These are phyloP conservation scores for Dalbergia oliveri DNA, from an alignment of 306 rosid species.

Conservation along the genomic window DNA sequence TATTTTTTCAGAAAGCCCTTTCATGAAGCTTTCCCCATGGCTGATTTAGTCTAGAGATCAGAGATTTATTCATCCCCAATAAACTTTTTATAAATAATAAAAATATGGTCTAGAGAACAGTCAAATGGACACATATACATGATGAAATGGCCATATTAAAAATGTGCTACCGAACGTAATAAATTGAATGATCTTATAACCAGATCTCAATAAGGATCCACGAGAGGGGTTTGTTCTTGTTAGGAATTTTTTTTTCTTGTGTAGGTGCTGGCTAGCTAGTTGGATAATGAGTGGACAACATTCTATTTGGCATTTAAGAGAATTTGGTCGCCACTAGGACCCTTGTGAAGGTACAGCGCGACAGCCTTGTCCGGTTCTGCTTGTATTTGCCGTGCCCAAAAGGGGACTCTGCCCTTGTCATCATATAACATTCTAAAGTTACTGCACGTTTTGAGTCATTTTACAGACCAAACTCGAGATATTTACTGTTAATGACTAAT, in stretches of 20 bases:
- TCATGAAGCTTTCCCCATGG: not conserved
- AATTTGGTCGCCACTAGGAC: not conserved
- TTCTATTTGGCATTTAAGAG: slow-evolving; percentile 7
- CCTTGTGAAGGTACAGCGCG: not conserved
- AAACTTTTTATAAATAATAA: too few species aligned
- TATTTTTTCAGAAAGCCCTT: slow-evolving; percentile 8
- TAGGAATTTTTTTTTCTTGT: not conserved
- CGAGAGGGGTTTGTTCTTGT: not conserved
- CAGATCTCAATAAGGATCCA: slow-evolving; percentile 15
- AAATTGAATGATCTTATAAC: slow-evolving; percentile 28
- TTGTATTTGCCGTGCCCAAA: not conserved
- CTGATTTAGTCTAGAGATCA: not conserved
- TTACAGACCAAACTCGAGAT: not conserved
- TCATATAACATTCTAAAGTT: not conserved
- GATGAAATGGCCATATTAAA: slow-evolving; percentile 27
- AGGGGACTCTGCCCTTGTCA: not conserved
- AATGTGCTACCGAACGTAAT: slow-evolving; percentile 43
- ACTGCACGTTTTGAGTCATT: not conserved
- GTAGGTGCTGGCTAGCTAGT: not conserved
- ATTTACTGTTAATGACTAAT: too few species aligned
- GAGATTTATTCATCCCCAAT: not conserved
- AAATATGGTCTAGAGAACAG: not conserved
- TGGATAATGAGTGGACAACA: slow-evolving; percentile 14
- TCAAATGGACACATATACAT: not conserved
- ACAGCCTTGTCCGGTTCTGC: not conserved